Base-by-base conservation (phyloP, 2,329 filamentous ascomycete genomes). In the Lecanicillium sp. region DNA sequence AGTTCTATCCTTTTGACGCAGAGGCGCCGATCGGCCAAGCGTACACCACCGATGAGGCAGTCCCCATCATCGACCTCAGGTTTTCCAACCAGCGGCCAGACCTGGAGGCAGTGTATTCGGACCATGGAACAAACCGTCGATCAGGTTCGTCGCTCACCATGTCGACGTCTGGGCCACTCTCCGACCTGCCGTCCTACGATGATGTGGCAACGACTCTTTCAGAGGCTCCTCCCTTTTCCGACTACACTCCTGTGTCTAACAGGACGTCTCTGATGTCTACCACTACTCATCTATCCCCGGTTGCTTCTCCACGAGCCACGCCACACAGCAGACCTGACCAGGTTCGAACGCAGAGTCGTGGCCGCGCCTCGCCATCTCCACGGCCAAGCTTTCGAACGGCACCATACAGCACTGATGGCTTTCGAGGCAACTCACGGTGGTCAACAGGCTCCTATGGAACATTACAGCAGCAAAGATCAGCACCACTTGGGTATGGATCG, bases 91-190 rank as follows among this genome's bases (percentile, higher is more conserved):
- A 48, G 49, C 68, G 57, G 27, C 52, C 56, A 17, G 75, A 79
- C n/a, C 60, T 64, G 39, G 72, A 77, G 27, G 46, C 60, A 14
- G 51, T 73, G 43, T 64, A 63, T 41, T 67, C 73, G 44, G 74
- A 78, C 29, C 62, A 69, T 39, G 64, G 62, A n/a, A 58, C 71
- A 33, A 71, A 74, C 45, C 73, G 80, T 44, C 74, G 84, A 67
- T 85, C 82, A 15, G 81, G 81, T 34, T 85, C 82, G 3, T 85
- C 82, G 1, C 84, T 84, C 52, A 83, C 81, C 29, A 73, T 86
- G 62, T 86, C 82, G 13, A 84, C 75, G 1, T 73, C 73, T 30
- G 73, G 79, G 17, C 70, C 69, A 17, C 64, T 83, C 30, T 81
- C 79, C 5, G 81, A 86, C 49, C 76, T 84, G 57, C 71, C 79